Base-by-base conservation (phyloP, 352 stramenopile genomes). In the Phytophthora parvispora region DNA sequence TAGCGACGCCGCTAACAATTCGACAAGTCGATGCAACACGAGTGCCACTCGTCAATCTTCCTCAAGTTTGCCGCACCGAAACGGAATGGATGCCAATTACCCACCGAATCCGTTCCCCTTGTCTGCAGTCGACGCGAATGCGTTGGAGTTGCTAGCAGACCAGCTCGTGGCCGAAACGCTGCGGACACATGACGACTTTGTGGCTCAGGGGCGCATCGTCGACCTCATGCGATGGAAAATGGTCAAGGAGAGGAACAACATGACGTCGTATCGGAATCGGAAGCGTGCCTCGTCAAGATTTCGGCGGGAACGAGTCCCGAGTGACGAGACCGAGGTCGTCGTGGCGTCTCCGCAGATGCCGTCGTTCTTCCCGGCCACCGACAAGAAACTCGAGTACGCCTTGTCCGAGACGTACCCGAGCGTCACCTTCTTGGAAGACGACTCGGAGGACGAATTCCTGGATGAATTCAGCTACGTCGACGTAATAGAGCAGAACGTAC, bases 101-200 rank as follows among this genome's bases (percentile, higher is more conserved):
- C 67, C 67, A 9, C 67, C 60, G 8, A 45, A 57, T 38, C 54
- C 67, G 32, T 47, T 75, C 49, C 27, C 13, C 0, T 42, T 71
- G 32, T 67, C 60, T 20, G 31, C 48, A 13, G 48, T 29, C 13
- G 67, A 75, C 10, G 53, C 36, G 47, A 22, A 58, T 36, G 18
- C 24, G 7, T 65, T 71, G 8, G 67, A 75, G 45, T 45, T 24
- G 28, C 43, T 84, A 53, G 75, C 80, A 24, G 78, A 88, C 43
- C 72, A 80, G 25, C 78, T 91, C 62, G 75, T 89, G 36, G 78
- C 75, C 13, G 83, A 86, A 57, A 84, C 80, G 20, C 62, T 89
- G 36, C 74, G 74, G 0, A 69, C 75, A n/a, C 81, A 86, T 38
- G 81, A 84, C 24, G 70, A 69, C 24, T 89, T 83, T 48, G 62